These are phyloP conservation scores for Pestalotiopsis sp. DNA, from an alignment of 2,329 filamentous ascomycete genomes.

Conservation along the genomic window DNA sequence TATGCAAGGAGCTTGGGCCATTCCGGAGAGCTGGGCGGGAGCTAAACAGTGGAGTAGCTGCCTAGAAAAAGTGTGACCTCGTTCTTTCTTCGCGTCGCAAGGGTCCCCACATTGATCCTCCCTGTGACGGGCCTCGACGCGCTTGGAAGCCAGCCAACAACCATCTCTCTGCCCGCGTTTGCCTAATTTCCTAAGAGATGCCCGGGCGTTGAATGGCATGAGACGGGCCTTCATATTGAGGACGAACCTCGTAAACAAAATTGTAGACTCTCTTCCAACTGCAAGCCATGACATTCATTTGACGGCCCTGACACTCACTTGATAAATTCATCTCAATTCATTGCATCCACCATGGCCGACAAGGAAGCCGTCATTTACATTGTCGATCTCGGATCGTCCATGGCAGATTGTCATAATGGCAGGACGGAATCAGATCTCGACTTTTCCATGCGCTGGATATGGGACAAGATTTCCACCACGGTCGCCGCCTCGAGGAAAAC, in stretches of 20 bases:
- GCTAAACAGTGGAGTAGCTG: background rate
- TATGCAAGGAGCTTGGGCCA: constrained; percentile 14
- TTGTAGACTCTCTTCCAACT: background rate
- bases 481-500: constrained; percentile 73
- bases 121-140: constrained; percentile 4
- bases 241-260: background rate
- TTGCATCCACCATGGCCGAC: constrained; percentile 69
- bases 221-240: background rate
- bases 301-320: background rate
- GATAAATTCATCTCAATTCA: background rate
- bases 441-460: constrained; percentile 88
- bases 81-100: constrained; percentile 15
- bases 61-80: constrained; percentile 18
- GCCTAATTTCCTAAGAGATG: constrained; percentile 2
- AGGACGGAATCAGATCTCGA: constrained; percentile 81
- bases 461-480: constrained; percentile 85
- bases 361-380: constrained; percentile 95
- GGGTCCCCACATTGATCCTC: background rate
- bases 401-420: constrained; percentile 72
- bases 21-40: background rate
- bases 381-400: constrained; percentile 84
- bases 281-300: background rate
- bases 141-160: background rate
- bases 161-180: constrained; percentile 7
- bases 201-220: background rate